A percentile compares a stretch with the other conserved stretches of the same genome.
Evolutionary conservation across 2,329 filamentous ascomycete species (phyloP).

Genomic region (Fusarium sulawesiense): DNA sequence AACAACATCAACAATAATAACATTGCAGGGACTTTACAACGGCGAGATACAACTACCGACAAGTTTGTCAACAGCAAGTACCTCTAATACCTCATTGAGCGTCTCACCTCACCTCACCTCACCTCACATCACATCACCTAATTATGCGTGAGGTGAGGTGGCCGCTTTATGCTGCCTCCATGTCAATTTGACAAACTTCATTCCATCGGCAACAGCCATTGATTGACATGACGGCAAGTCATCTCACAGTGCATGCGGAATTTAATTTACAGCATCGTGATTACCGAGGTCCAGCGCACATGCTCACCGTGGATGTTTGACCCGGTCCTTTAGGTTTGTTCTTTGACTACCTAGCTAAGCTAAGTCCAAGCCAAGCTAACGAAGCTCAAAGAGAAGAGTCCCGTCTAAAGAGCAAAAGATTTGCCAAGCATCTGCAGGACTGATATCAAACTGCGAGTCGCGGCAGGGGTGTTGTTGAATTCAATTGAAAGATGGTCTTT

Average conservation of each 20-base stretch:
- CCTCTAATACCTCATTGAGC: conserved; percentile 17
- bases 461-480: conserved; percentile 26
- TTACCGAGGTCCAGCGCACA: background rate
- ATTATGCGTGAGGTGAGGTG: conserved; percentile 11
- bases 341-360: background rate
- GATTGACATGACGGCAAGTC: background rate
- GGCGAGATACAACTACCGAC: conserved; percentile 34
- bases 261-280: background rate
- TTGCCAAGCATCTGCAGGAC: conserved; percentile 33
- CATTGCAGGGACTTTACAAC: conserved; percentile 40
- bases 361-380: conserved; percentile 13
- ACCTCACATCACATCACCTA: background rate
- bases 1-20: conserved; percentile 48
- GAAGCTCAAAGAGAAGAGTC: background rate
- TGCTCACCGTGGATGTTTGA: background rate
- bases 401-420: conserved; percentile 16
- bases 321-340: background rate
- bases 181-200: conserved; percentile 8
- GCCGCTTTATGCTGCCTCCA: conserved; percentile 18
- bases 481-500: conserved; percentile 27
- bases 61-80: conserved; percentile 40
- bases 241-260: conserved; percentile 4
- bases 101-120: conserved; percentile 24
- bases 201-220: background rate
- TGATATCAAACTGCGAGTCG: conserved; percentile 28